Conservation (phyloP, 1,284 basidiomycete species). For the Chondrostereum purpureum region DNA sequence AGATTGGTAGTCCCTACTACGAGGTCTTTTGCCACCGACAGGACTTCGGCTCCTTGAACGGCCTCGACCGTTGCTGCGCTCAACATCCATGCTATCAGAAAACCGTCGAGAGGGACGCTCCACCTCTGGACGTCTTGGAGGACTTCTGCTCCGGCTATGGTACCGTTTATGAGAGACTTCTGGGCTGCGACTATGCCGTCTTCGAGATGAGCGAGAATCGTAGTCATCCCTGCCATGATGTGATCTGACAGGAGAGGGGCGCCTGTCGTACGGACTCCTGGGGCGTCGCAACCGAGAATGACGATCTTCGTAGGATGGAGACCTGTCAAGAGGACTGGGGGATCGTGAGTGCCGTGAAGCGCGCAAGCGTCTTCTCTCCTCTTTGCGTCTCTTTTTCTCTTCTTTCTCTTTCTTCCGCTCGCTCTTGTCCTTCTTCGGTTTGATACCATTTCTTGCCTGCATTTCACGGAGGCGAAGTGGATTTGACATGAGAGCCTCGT, state of each 20-base stretch:
- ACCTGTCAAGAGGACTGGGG: constrained; percentile 23
- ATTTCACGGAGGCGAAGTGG: constrained; percentile 83
- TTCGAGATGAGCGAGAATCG: neutral
- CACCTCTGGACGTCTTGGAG: neutral
- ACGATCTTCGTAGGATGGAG: constrained; percentile 27
- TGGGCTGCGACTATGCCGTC: neutral
- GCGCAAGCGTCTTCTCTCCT: constrained; percentile 41
- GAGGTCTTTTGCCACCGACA: constrained; percentile 35
- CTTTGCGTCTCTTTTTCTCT: constrained; percentile 49
- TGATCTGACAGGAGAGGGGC: constrained; percentile 16
- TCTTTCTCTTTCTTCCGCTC: constrained; percentile 60
- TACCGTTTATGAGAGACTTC: neutral
- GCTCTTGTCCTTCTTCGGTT: constrained; percentile 71
- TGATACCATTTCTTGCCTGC: constrained; percentile 70
- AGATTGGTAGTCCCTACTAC: constrained; percentile 27
- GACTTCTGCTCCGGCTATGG: neutral
- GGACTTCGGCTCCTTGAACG: constrained; percentile 18
- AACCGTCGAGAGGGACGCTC: neutral
- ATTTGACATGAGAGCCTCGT: constrained; percentile 85
- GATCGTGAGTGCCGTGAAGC: constrained; percentile 35
- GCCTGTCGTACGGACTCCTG: constrained; percentile 31
- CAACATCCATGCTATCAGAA: constrained; percentile 12
- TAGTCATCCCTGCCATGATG: constrained; percentile 18
- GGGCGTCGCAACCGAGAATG: constrained; percentile 30
- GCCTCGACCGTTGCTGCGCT: constrained; percentile 15